Evolutionary conservation across 495 filamentous ascomycete genomes (phyloP), one percentile per base, ranked within the genome.

Genomic region (Trichoderma gamsii): DNA sequence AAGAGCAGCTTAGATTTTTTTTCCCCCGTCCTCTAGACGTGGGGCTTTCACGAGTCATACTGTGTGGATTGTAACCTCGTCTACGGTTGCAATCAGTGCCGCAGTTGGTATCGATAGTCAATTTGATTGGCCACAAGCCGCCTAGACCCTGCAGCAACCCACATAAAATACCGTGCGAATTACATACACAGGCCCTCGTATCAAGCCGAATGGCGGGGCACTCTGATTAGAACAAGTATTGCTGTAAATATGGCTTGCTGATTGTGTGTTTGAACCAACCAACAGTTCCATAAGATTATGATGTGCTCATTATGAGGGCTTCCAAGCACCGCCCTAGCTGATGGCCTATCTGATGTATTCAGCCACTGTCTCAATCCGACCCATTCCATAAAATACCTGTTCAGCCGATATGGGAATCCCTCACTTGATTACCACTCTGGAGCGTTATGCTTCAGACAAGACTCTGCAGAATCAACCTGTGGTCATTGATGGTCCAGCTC

Each of bases 401-500:
- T 38, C 35, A 23, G 4, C 52, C 35, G 66, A 65, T 15, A 93
- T 96, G 92, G 92, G 92, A 0, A 90, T 96, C 67, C 87, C 83
- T 29, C 81, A 84, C 61, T 76, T 96, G 15, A 84, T 80, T 67
- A 77, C 79, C 0, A 81, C 84, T 61, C 72, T 94, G 21, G 77
- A 82, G 35, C 87, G 84, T 3, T 89, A 86, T 74, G 84, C 87
- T 0, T 74, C 81, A 38, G 73, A 75, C 7, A 77, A 79, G 11
- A 64, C 76, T n/a, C 76, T 92, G 21, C 69, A 69, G 4, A 72
- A 77, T 15, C 69, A 73, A 52, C 74, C 72, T 1, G 80, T 90
- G 7, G 86, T 89, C 44, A 85, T 96, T 64, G 92, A 96, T 70
- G 92, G 92, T 0, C 91, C 92, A 0, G 87, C 84, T 15, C 79